phyloP scores from a whole-genome alignment of 352 stramenopile genomes.

The Phytophthora pluvialis region DNA sequence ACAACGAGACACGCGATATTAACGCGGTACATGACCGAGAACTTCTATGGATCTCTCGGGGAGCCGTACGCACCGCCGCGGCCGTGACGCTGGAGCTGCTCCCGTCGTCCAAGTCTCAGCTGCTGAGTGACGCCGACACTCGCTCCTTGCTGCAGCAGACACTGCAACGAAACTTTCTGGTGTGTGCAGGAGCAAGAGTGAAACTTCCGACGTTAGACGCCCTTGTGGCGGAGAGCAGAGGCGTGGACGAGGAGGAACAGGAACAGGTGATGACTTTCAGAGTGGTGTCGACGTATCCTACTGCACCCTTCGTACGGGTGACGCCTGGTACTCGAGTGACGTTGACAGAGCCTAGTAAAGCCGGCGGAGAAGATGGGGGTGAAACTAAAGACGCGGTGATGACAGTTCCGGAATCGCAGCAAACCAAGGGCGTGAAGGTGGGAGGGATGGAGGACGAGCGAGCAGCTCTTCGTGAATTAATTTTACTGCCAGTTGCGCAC shows the following conservation, averaged over 20 bases:
- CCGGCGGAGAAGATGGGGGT: not conserved
- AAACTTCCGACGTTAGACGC: conserved; percentile 41
- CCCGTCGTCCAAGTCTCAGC: conserved; percentile 16
- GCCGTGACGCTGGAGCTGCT: conserved; percentile 60
- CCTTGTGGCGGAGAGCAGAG: conserved; percentile 32
- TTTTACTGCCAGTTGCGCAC: conserved; percentile 61
- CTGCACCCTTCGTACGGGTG: conserved; percentile 39
- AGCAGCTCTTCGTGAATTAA: conserved; percentile 65
- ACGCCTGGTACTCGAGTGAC: conserved; percentile 60
- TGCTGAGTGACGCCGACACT: conserved; percentile 41
- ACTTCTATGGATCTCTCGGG: conserved; percentile 58
- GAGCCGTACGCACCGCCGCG: conserved; percentile 45
- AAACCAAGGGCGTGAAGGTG: conserved; percentile 39
- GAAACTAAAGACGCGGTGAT: not conserved
- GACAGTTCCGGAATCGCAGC: not conserved
- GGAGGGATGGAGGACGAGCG: conserved; percentile 77
- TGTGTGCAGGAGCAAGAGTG: conserved; percentile 49
- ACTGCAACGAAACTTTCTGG: conserved; percentile 54
- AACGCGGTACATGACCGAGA: not conserved
- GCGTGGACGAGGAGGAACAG: not conserved
- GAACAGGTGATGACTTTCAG: conserved; percentile 39
- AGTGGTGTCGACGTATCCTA: conserved; percentile 59
- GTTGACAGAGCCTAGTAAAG: conserved; percentile 39
- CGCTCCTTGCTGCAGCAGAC: conserved; percentile 62
- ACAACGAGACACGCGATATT: not conserved